Percentiles rank a stretch among this genome's conserved stretches.
These are phyloP conservation scores for Cercophora newfieldiana DNA, from an alignment of 495 filamentous ascomycete genomes.

Conservation along the genomic window DNA sequence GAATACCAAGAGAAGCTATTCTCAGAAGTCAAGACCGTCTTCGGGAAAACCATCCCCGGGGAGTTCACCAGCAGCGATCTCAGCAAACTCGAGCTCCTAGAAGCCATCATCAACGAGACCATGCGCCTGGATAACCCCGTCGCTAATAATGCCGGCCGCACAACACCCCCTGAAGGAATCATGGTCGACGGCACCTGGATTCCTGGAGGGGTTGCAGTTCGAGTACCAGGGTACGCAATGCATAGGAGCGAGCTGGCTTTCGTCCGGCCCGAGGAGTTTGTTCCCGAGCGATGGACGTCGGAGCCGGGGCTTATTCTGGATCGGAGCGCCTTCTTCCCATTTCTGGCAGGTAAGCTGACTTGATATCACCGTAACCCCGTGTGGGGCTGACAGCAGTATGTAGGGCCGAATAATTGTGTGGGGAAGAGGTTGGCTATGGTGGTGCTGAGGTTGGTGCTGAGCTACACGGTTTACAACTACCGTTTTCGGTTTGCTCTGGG, in stretches of 20 bases:
- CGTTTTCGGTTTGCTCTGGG: constrained; percentile 22
- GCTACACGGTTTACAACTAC: constrained; percentile 23
- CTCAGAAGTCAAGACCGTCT: constrained; percentile 8
- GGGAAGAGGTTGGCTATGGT: constrained; percentile 35
- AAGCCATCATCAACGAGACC: constrained; percentile 56
- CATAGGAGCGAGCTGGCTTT: constrained; percentile 16
- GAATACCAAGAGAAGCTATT: constrained; percentile 6
- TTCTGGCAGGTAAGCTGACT: constrained; percentile 35
- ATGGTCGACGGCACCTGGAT: constrained; percentile 46
- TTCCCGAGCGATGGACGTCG: constrained; percentile 58
- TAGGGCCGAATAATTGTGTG: constrained; percentile 32
- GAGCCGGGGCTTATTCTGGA: constrained; percentile 46
- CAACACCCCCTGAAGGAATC: constrained; percentile 49
- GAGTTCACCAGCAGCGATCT: constrained; percentile 22
- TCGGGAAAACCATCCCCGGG: constrained; percentile 16
- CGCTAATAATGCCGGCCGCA: constrained; percentile 44
- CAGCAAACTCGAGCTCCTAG: constrained; percentile 33
- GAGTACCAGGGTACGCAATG: constrained; percentile 48
- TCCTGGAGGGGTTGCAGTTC: constrained; percentile 43
- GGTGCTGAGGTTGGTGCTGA: constrained; percentile 30
- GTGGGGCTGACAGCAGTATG: background rate
- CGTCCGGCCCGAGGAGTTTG: constrained; percentile 10
- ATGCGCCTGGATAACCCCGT: constrained; percentile 56
- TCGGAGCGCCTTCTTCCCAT: constrained; percentile 53
- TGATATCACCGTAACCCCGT: background rate